Evolutionary conservation across 352 stramenopile genomes (phyloP).

Genomic region (Lagenidium sp.): DNA sequence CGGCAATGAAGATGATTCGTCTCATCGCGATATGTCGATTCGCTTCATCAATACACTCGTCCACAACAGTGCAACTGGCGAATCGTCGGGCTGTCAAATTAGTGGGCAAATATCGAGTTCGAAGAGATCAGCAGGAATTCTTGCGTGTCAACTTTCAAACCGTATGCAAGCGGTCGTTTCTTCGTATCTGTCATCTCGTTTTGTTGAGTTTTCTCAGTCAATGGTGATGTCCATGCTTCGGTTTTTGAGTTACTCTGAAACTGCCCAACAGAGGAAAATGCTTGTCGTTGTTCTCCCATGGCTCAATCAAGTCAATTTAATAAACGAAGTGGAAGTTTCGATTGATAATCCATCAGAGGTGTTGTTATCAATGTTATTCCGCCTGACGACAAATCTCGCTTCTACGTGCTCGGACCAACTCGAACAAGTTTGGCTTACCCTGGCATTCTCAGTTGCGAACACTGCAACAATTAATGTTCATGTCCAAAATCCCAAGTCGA

Average conservation of each 20-base stretch:
- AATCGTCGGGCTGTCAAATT: too few species aligned
- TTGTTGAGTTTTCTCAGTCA: constrained; percentile 17
- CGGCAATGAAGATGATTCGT: constrained; percentile 24
- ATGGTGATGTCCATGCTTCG: constrained; percentile 36
- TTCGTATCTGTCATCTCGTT: constrained; percentile 21
- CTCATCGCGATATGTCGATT: constrained; percentile 22
- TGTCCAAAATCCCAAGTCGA: too few species aligned
- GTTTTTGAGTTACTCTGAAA: constrained; percentile 24
- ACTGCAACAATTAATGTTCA: too few species aligned
- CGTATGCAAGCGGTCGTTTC: constrained; percentile 23
- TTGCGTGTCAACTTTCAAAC: constrained; percentile 13
- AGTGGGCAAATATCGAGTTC: constrained; percentile 8
- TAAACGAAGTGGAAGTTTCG: not conserved
- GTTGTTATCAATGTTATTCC: constrained; percentile 42
- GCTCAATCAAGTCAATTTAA: constrained; percentile 32
- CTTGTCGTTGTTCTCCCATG: constrained; percentile 39
- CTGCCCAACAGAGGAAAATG: constrained; percentile 36
- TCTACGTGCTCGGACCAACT: constrained; percentile 33
- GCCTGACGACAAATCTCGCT: constrained; percentile 29
- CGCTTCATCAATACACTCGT: constrained; percentile 9
- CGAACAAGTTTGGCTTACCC: constrained; percentile 58
- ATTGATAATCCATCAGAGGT: too few species aligned
- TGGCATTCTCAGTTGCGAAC: constrained; percentile 27
- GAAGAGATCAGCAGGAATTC: constrained; percentile 9
- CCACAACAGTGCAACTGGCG: too few species aligned